Base-by-base conservation (phyloP, 768 basidiomycete species). In the Amanita exitialis region DNA sequence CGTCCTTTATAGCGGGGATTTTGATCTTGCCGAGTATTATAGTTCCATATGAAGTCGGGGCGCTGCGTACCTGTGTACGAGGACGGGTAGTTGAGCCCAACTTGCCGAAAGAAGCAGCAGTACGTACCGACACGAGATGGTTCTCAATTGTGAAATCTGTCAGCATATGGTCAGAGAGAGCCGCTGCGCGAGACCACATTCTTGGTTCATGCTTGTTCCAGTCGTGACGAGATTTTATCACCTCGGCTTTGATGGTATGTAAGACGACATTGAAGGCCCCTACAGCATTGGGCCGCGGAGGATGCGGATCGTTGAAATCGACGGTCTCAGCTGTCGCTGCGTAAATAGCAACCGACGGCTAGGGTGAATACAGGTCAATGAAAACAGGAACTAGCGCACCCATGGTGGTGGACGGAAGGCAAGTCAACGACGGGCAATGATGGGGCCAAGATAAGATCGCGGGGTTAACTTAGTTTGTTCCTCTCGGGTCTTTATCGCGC, bases 1-100 rank as follows among this genome's bases (percentile, higher is more conserved):
- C 69, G 58, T 86, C 85, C 6, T 76, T 69, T 48, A 87, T 67
- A 18, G 76, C 82, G 6, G 84, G 83, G 41, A 89, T 72, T 57
- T 75, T 76, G 62, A 89, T 76, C 72, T 90, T 88, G 23, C 88
- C 86, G 9, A 90, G 62, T 53, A 90, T 77, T 51, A 89, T 77
- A 8, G 74, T 78, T 13, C 87, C 87, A 62, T 89, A 74, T 12
- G 80, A 73, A 30, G 80, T 81, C 34, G 64, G 54, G 3, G 74
- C 83, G 58, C 77, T 81, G 50, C 83, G 70, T 39, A 73, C 61
- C 71, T 72, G 42, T 62, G 55, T 66, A 57, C 12, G 16, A 74
- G 67, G 41, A 77, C 66, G 55, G 74, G 73, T 4, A 65, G 38
- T 57, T 69, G 60, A 36, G n/a, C n/a, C 30, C 49, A 34, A 47